phyloP scores from a whole-genome alignment of 495 filamentous ascomycete species.

The Cudoniella acicularis region DNA sequence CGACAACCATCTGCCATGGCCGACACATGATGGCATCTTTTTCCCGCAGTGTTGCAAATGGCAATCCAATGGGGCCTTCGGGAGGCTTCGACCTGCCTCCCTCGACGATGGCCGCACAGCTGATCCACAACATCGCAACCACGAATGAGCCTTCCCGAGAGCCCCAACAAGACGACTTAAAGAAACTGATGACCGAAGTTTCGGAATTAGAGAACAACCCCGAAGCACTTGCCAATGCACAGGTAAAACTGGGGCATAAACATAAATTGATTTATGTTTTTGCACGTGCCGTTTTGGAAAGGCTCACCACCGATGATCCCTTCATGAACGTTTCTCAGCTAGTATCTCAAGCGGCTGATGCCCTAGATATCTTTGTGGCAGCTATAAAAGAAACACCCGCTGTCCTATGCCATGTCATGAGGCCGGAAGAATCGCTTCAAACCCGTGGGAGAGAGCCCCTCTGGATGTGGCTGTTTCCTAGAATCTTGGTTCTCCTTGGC shows the following conservation, averaged over 20 bases:
- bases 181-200: conserved; percentile 62
- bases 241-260: conserved; percentile 69
- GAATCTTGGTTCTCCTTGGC: conserved; percentile 55
- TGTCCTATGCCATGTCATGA: conserved; percentile 52
- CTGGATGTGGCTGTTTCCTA: conserved; percentile 75
- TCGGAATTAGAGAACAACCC: conserved; percentile 41
- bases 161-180: conserved; percentile 45
- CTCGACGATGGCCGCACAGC: conserved; percentile 66
- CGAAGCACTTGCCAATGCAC: conserved; percentile 39
- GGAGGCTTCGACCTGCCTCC: conserved; percentile 41
- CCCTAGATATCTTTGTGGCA: conserved; percentile 67
- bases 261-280: conserved; percentile 82
- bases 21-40: conserved; percentile 32
- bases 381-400: conserved; percentile 71
- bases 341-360: conserved; percentile 57
- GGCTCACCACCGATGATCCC: conserved; percentile 51
- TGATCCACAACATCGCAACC: conserved; percentile 52
- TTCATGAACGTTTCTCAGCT: conserved; percentile 50
- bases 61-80: background rate
- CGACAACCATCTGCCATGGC: conserved; percentile 12
- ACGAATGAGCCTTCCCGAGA: conserved; percentile 12
- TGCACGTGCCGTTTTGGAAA: conserved; percentile 73
- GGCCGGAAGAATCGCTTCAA: conserved; percentile 26
- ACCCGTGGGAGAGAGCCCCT: conserved; percentile 57
- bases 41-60: conserved; percentile 26